These are phyloP conservation scores for Noccaea bulbosa DNA, from an alignment of 345 rosid species.

Conservation along the genomic window DNA sequence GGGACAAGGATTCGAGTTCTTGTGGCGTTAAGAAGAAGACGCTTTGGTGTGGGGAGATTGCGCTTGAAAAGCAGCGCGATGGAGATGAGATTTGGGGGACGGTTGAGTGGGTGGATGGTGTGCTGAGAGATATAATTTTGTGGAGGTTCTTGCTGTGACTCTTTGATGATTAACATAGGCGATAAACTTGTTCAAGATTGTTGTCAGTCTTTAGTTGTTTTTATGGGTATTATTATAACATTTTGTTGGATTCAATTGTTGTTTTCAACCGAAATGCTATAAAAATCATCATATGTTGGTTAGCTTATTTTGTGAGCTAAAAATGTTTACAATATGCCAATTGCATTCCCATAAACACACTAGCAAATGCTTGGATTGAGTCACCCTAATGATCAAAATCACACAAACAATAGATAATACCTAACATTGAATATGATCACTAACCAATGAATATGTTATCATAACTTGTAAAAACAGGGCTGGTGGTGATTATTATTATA, in stretches of 20 bases:
- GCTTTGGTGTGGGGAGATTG: conserved; percentile 60
- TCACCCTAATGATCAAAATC: too few species aligned
- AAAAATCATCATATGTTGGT: too few species aligned
- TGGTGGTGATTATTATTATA: too few species aligned
- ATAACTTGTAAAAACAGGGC: too few species aligned
- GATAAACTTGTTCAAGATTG: neutral
- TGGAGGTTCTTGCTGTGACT: conserved; percentile 53
- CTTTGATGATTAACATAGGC: neutral
- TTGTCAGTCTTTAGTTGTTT: neutral
- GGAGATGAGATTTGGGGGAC: conserved; percentile 58
- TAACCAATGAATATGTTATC: too few species aligned
- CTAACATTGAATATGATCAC: too few species aligned
- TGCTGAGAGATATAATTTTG: conserved; percentile 51
- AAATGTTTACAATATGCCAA: too few species aligned
- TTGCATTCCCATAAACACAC: too few species aligned
- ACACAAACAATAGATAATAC: too few species aligned
- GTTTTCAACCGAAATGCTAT: too few species aligned
- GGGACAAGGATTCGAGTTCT: conserved; percentile 49
- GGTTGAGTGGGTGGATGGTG: conserved; percentile 55
- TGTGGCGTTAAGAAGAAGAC: conserved; percentile 47
- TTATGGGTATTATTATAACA: neutral
- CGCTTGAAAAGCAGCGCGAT: conserved; percentile 48
- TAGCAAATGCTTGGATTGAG: too few species aligned
- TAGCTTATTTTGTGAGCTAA: too few species aligned
- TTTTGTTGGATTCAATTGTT: neutral